Evolutionary conservation across 257 asterid genomes (phyloP).

Genomic region (Solanum habrochaites): DNA sequence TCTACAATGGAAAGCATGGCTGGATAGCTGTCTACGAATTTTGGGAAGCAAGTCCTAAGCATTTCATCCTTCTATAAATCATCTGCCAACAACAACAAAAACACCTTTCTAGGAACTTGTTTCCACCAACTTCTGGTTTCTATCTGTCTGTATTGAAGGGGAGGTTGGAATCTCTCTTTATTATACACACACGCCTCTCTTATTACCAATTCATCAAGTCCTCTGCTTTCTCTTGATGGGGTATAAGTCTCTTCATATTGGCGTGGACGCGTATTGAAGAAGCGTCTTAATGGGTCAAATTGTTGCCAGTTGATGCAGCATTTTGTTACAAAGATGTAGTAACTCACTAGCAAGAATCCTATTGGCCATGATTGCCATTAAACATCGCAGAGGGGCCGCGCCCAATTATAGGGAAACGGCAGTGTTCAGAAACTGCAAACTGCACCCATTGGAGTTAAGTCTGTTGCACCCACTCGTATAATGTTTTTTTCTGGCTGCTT

Average conservation of each 20-base stretch:
- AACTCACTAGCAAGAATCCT: conserved; percentile 48
- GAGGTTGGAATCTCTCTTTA: no score
- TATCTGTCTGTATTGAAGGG: no score
- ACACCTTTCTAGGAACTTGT: no score
- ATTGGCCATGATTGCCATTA: conserved; percentile 68
- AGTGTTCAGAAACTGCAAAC: conserved; percentile 18
- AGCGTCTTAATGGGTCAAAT: conserved; percentile 46
- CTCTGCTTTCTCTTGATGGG: conserved; percentile 45
- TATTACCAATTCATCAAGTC: conserved; percentile 57
- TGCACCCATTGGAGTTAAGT: conserved; percentile 16
- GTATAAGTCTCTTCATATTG: conserved; percentile 31
- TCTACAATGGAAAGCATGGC: no score
- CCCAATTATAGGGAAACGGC: conserved; percentile 77
- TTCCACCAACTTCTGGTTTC: no score
- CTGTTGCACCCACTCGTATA: not conserved
- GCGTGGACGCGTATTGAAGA: conserved; percentile 14
- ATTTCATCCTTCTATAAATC: no score
- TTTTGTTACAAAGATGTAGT: conserved; percentile 53
- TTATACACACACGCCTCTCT: no score
- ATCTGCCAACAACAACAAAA: no score
- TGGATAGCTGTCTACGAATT: no score
- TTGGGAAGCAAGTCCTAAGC: no score
- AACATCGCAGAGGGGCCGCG: no score
- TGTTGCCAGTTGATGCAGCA: conserved; percentile 74
- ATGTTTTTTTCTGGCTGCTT: conserved; percentile 7